phyloP scores from a whole-genome alignment of 2,329 filamentous ascomycete genomes.

The Monosporascus sp. region DNA sequence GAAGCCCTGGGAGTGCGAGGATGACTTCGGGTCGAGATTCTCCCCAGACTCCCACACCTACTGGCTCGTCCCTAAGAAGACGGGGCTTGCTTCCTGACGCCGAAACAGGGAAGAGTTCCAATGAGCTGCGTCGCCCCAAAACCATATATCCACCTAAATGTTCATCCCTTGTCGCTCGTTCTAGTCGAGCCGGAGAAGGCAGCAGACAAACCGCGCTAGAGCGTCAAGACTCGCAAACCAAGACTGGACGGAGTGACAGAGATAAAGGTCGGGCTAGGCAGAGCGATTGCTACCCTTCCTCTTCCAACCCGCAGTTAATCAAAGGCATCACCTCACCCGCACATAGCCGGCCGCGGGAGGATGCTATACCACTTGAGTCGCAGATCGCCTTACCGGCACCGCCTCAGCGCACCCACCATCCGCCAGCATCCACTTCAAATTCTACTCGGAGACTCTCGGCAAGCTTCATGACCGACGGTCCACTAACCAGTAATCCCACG shows the following conservation, averaged over 20 bases:
- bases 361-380: neutral
- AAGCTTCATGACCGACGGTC: constrained; percentile 13
- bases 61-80: too few relatives aligned
- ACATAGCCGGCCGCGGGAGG: neutral
- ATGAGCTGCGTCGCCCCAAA: too few relatives aligned
- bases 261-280: neutral
- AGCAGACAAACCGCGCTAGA: neutral
- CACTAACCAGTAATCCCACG: constrained; percentile 14
- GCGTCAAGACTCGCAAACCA: neutral
- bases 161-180: neutral
- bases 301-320: neutral
- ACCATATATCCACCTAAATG: too few relatives aligned
- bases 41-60: neutral
- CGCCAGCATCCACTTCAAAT: constrained; percentile 1
- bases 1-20: neutral
- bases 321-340: neutral
- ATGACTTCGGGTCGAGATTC: neutral
- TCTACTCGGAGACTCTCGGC: constrained; percentile 20
- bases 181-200: neutral
- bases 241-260: neutral
- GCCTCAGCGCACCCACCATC: constrained; percentile 1
- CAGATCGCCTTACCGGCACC: constrained; percentile 8
- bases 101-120: too few relatives aligned
- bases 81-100: too few relatives aligned
- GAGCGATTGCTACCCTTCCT: neutral